Base-by-base conservation (phyloP, 2,329 filamentous ascomycete species). In the Onygenales sp. region DNA sequence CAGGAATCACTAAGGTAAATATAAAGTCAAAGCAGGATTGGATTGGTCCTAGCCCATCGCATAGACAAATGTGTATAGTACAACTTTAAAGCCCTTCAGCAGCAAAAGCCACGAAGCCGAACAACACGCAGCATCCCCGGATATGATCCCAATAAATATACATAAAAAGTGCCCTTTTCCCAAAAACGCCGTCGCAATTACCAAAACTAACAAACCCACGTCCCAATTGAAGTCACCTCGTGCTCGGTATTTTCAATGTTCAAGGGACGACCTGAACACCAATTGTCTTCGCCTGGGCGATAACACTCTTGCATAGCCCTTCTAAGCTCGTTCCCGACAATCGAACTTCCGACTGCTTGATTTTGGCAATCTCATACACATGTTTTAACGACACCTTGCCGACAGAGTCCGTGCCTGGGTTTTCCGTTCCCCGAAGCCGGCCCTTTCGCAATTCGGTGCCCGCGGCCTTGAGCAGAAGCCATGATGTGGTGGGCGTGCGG, bases 311-410 rank as follows among this genome's bases (percentile, higher is more conserved):
- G 73, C 86, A 89, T 32, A 92, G 65, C 1, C 85, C 84, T 67
- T 89, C 77, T 51, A 91, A 70, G 47, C 81, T 78, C 62, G 88
- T 67, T 2, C 86, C 87, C 2, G 86, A 88, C 57, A 92, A 71
- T 54, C 88, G 79, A 57, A 84, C 74, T 71, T 93, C 88, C 51
- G 79, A 76, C 61, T 88, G 86, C 80, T 98, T 98, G 66, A 98
- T 94, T 78, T 88, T 91, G 59, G 93, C 93, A 71, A 98, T 97
- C 75, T 97, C 92, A 73, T 90, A 97, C 21, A 98, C 77, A 73
- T 98, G 93, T 77, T 98, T 98, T 65, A 98, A 74, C 63, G 86
- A 93, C 53, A 98, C 80, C 3, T 82, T 86, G 54, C 92, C 93
- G n/a, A 95, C 82, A 6, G 76, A 82, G 61, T 95, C 88, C 56